These are phyloP conservation scores for Alternaria triticimaculans DNA, from an alignment of 2,329 filamentous ascomycete species.

Conservation along the genomic window DNA sequence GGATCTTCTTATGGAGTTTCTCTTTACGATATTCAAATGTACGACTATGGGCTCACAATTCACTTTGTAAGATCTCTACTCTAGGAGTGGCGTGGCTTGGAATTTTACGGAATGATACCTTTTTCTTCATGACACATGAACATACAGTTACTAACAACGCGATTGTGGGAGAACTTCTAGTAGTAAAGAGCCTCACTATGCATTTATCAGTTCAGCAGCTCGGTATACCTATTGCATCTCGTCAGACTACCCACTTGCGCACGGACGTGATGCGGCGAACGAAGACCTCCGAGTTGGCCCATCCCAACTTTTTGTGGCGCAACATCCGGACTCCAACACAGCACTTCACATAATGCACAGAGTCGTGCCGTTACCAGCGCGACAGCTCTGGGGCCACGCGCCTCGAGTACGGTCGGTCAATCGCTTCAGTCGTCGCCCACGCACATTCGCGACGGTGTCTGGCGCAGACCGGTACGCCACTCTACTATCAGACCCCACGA, in stretches of 20 bases:
- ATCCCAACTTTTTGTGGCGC: conserved; percentile 18
- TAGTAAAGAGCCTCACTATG: neutral
- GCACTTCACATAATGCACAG: conserved; percentile 29
- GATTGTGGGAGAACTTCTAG: neutral
- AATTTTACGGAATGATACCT: conserved; percentile 24
- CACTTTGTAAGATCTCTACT: conserved; percentile 42
- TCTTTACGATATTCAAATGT: conserved; percentile 19
- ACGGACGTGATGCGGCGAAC: conserved; percentile 21
- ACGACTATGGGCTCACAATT: conserved; percentile 24
- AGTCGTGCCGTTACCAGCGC: conserved; percentile 38
- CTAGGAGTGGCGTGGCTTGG: conserved; percentile 16
- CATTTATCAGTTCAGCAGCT: neutral
- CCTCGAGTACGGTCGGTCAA: conserved; percentile 54
- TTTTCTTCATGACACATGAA: conserved; percentile 1
- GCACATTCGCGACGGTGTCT: conserved; percentile 56
- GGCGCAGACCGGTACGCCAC: conserved; percentile 38
- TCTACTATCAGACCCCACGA: neutral
- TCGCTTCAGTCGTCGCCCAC: conserved; percentile 41
- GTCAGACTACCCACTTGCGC: conserved; percentile 1
- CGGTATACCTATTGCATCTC: neutral
- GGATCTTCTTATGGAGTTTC: conserved; percentile 4
- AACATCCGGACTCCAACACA: conserved; percentile 4
- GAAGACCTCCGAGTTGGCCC: conserved; percentile 19
- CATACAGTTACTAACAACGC: neutral
- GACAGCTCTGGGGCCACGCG: conserved; percentile 57